Percentiles rank a stretch among this genome's conserved stretches.
These are phyloP conservation scores for Leccinum arenicola DNA, from an alignment of 768 basidiomycete genomes.

Conservation along the genomic window DNA sequence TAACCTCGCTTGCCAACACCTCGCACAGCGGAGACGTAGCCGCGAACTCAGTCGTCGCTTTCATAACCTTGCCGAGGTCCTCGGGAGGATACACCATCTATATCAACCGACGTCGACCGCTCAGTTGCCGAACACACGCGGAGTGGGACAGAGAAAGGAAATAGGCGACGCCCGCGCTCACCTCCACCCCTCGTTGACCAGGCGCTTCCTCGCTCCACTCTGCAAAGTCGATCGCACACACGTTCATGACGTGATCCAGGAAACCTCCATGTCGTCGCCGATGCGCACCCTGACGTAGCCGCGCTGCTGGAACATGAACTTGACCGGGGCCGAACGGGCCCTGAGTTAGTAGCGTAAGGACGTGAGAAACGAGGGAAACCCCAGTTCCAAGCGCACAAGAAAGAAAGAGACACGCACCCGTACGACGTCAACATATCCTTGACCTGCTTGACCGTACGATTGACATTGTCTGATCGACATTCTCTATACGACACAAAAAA, in stretches of 20 bases:
- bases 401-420: conserved; percentile 34
- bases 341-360: conserved; percentile 29
- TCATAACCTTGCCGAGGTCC: conserved; percentile 38
- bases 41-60: conserved; percentile 28
- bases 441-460: conserved; percentile 56
- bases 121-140: neutral
- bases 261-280: conserved; percentile 34
- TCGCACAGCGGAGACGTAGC: conserved; percentile 32
- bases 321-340: conserved; percentile 59
- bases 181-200: conserved; percentile 35
- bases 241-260: conserved; percentile 39
- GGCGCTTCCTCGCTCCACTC: conserved; percentile 31
- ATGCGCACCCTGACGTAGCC: conserved; percentile 50
- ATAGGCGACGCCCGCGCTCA: conserved; percentile 10
- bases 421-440: conserved; percentile 49
- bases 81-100: conserved; percentile 48
- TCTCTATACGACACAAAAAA: conserved; percentile 38
- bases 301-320: conserved; percentile 59
- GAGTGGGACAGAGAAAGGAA: neutral
- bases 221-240: conserved; percentile 47
- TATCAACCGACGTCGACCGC: neutral
- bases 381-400: neutral
- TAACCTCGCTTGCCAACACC: conserved; percentile 48
- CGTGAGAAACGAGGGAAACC: no score
- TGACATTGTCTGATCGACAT: conserved; percentile 61